Evolutionary conservation across 225 moss, liverwort and hornwort species (phyloP), one percentile per base, ranked within the genome.

Genomic region (Sphagnum tenellum): DNA sequence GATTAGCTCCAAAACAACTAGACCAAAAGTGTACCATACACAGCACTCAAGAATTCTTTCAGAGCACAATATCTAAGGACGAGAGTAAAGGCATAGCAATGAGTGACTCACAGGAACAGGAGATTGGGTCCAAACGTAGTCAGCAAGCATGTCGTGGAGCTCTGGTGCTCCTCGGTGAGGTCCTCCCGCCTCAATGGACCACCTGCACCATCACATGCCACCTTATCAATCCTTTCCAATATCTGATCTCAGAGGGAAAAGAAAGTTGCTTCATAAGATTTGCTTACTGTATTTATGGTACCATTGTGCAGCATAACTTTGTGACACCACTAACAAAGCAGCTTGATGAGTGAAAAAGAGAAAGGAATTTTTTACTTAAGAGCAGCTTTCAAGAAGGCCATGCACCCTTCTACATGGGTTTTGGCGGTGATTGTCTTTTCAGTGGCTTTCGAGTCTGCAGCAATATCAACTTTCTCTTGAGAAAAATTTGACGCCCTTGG

Each of bases 111-210:
- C 98, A 70, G 83, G 89, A 29, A 71, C 54, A 13, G 87, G 85
- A 70, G 98, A 93, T 75, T 98, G 89, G 57, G 77, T 82, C 93
- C 98, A 98, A 65, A 98, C 80, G 65, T 93, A 98, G 49, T 78
- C 74, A 70, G 87, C 98, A 58, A 98, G 86, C 86, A 93, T 87
- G 63, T 86, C 84, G 79, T 98, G 98, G 52, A 98, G 74, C 73
- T 89, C 90, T 58, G 93, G 87, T 73, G 85, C 86, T 76, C 93
- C 93, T 81, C 87, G 82, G 67, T 68, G 75, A 67, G 67, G 74
- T 45, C 82, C 85, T 71, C 93, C 89, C 51, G 79, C 70, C 61
- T 90, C 98, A 69, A 84, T 80, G 12, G 98, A 90, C 98, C 98
- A 98, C 75, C 98, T 98, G 83, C 65, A 60, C 29, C 29, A 52